A percentile compares a stretch with the other conserved stretches of the same genome.
These are phyloP conservation scores for Toxoplasma gondii DNA, from an alignment of 169 alveolate species.

Conservation along the genomic window DNA sequence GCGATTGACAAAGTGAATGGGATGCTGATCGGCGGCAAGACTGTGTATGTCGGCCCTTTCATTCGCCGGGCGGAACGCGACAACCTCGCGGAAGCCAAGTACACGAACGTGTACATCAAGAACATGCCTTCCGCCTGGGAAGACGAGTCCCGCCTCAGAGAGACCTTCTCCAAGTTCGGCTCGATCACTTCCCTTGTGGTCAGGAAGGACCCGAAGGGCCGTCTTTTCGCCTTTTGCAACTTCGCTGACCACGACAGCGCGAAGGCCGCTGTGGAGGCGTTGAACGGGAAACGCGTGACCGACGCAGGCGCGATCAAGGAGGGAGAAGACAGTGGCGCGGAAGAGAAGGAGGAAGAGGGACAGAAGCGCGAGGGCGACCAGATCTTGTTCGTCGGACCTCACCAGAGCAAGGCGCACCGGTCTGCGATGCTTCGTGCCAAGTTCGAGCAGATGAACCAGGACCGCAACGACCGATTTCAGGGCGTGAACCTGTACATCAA, in stretches of 20 bases:
- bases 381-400: conserved; percentile 87
- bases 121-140: conserved; percentile 91
- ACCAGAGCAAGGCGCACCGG: conserved; percentile 89
- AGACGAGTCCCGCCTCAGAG: conserved; percentile 75
- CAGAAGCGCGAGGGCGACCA: conserved; percentile 71
- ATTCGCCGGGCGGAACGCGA: conserved; percentile 84
- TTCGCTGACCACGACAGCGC: conserved; percentile 87
- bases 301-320: conserved; percentile 1
- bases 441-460: conserved; percentile 79
- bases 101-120: conserved; percentile 92
- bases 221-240: conserved; percentile 90
- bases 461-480: conserved; percentile 77
- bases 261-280: conserved; percentile 86
- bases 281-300: conserved; percentile 83
- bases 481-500: conserved; percentile 93
- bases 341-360: conserved; percentile 54
- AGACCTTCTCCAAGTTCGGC: conserved; percentile 76
- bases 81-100: conserved; percentile 75
- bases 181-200: conserved; percentile 87
- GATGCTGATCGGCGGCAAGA: conserved; percentile 89
- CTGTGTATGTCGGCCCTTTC: conserved; percentile 91
- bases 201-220: conserved; percentile 86
- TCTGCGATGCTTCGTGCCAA: conserved; percentile 87
- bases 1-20: conserved; percentile 94
- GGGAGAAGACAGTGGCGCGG: conserved; percentile 32